Evolutionary conservation across 306 rosid genomes (phyloP), one percentile per base, ranked within the genome.

Genomic region (Begonia masoniana): DNA sequence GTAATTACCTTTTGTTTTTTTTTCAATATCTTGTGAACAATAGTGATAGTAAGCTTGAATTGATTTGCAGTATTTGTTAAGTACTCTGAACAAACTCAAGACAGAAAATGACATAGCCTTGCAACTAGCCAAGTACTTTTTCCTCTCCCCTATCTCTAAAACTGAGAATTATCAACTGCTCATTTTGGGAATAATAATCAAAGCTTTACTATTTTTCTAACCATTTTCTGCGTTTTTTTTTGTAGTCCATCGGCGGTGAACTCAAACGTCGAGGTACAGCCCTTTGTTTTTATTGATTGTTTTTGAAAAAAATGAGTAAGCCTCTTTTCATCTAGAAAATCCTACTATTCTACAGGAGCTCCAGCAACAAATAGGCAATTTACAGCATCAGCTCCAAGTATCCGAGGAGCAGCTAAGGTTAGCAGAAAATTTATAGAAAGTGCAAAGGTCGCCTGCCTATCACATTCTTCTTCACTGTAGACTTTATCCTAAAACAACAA

Each of bases 341-440:
- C 9, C 39, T 49, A 56, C 35, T 39, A 11, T 42, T 2, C 35
- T 63, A 14, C 39, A 89, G 97, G 95, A 89, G 39, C 83, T 83
- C 23, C 87, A 80, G 41, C 87, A 78, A 41, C 87, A 85, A 70
- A 70, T 82, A 54, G 64, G 55, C 48, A 67, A 78, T n/a, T 47
- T 85, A 55, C 84, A 79, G 43, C 95, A 89, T 48, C 87, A 82
- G 52, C 78, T 85, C 64, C 95, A 85, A 71, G 74, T 82, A 64
- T 78, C 77, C 0, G 91, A 89, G 59, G 87, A 82, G 52, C 94
- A 80, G n/a, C 60, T 89, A 56, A 76, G 97, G 97, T 89, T 57
- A 24, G 43, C 5, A 23, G 4, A 50, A 39, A 49, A 16, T 23
- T 36, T 42, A 26, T 3, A 45, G 14, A 1, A 48, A 59, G 24